Conservation (phyloP, 176 grass and related monocot genomes). For the Juncus effusus region DNA sequence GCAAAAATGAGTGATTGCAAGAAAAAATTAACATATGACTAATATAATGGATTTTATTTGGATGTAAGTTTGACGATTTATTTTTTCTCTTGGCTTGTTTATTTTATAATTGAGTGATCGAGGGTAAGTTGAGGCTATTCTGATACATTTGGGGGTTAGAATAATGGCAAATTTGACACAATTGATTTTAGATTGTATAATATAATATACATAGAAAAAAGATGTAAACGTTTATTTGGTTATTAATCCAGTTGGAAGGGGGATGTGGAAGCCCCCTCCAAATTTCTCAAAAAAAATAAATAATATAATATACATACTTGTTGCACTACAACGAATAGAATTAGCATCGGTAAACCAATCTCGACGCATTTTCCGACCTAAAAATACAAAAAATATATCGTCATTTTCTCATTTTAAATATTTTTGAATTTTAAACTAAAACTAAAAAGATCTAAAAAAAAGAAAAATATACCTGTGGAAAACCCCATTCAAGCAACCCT, state of each 20-base stretch:
- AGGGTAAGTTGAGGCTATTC: too few species aligned
- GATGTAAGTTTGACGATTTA: too few species aligned
- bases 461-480: constrained; percentile 70
- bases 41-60: too few species aligned
- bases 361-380: constrained; percentile 99
- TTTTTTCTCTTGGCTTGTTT: too few species aligned
- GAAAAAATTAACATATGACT: too few species aligned
- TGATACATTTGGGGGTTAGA: too few species aligned
- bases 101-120: too few species aligned
- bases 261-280: too few species aligned
- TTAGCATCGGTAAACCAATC: constrained; percentile 91
- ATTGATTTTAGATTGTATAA: too few species aligned
- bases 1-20: too few species aligned
- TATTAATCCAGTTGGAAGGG: neutral
- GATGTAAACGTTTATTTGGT: neutral
- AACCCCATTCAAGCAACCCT: constrained; percentile 81
- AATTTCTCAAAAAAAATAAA: too few species aligned
- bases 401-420: constrained; percentile 4
- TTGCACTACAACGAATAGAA: constrained; percentile 65
- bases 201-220: constrained; percentile 25
- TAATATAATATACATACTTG: constrained; percentile 49
- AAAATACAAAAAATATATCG: constrained; percentile 27
- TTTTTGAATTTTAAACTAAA: constrained; percentile 9
- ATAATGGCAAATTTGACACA: too few species aligned
- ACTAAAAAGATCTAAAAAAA: constrained; percentile 24